phyloP scores from a whole-genome alignment of 2,329 filamentous ascomycete genomes.

The Zasmidium angulare region DNA sequence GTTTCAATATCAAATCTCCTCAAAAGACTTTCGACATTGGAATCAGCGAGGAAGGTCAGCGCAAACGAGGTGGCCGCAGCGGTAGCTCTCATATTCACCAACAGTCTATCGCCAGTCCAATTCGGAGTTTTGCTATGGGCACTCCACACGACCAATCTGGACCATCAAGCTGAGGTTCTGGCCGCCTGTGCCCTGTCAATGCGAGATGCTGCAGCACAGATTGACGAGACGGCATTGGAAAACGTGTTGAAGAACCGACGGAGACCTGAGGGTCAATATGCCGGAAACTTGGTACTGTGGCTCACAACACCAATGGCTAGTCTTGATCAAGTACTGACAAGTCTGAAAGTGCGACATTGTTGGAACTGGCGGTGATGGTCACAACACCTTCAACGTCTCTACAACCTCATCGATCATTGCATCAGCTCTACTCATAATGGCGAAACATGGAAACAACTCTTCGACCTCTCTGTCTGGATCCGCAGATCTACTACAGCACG shows the following conservation, averaged over 20 bases:
- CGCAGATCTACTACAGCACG: constrained; percentile 81
- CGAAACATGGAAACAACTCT: constrained; percentile 94
- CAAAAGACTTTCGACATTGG: constrained; percentile 61
- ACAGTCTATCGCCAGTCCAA: constrained; percentile 84
- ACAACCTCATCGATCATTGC: constrained; percentile 92
- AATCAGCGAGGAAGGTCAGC: constrained; percentile 51
- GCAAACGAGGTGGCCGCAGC: constrained; percentile 85
- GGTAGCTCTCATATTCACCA: constrained; percentile 86
- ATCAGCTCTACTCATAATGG: constrained; percentile 78
- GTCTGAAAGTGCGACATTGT: constrained; percentile 79
- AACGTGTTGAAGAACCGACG: constrained; percentile 61
- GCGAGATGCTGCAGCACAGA: constrained; percentile 72
- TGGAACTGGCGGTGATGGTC: constrained; percentile 91
- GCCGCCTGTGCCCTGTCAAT: constrained; percentile 81
- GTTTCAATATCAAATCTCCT: constrained; percentile 69
- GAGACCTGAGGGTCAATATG: constrained; percentile 70
- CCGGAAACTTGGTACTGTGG: constrained; percentile 73
- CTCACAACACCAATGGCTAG: constrained; percentile 6
- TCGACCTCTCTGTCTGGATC: constrained; percentile 95
- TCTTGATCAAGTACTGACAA: constrained; percentile 9
- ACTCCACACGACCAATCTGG: constrained; percentile 85
- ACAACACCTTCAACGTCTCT: constrained; percentile 98
- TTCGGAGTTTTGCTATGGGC: constrained; percentile 84
- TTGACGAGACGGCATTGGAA: constrained; percentile 65
- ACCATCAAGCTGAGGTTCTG: constrained; percentile 80